Base-by-base conservation (phyloP, 345 rosid species). In the Geranium rotundifolium region DNA sequence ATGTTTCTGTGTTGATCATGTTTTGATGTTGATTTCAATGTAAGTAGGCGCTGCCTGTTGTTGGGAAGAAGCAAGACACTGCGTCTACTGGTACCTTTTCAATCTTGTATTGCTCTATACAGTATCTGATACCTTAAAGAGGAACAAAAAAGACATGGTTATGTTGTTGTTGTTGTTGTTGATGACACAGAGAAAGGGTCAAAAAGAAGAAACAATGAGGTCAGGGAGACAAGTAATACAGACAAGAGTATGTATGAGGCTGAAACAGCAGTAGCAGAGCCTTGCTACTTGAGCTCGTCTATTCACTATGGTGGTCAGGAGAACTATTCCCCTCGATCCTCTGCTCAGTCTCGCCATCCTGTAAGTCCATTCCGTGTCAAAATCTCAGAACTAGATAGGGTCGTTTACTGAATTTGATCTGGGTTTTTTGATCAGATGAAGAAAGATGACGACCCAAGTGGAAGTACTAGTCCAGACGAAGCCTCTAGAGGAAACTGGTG, bases 401-500 rank as follows among this genome's bases (percentile, higher is more conserved):
- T 29, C 20, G 0, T 20, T 29, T 46, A 16, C 15, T 20, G 4
- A 54, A 17, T 55, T 15, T 23, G 27, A 16, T 6, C 27, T 29
- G 3, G 14, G 12, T 13, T 16, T 70, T 57, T 29, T 41, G 29
- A 18, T 27, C 69, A 91, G 92, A 65, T 69, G 77, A 82, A 91
- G 77, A 82, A 82, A 75, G 88, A 82, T 6, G 80, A 78, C 55
- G 84, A 77, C 59, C 75, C 84, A 8, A 72, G 75, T 57, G 85
- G 69, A 65, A 82, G 54, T 65, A 8, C 41, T 8, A 81, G 82
- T 76, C 65, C 87, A 4, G 72, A 81, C 60, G 67, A 79, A 64
- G 95, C 86, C 63, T 86, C 95, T 7, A 82, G 96, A 77, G 98
- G 98, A 29, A 89, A 91, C 63, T 91, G 98, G 98, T 91, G 98